These are phyloP conservation scores for Tribonema minus DNA, from an alignment of 108 stramenopile genomes.

Conservation along the genomic window DNA sequence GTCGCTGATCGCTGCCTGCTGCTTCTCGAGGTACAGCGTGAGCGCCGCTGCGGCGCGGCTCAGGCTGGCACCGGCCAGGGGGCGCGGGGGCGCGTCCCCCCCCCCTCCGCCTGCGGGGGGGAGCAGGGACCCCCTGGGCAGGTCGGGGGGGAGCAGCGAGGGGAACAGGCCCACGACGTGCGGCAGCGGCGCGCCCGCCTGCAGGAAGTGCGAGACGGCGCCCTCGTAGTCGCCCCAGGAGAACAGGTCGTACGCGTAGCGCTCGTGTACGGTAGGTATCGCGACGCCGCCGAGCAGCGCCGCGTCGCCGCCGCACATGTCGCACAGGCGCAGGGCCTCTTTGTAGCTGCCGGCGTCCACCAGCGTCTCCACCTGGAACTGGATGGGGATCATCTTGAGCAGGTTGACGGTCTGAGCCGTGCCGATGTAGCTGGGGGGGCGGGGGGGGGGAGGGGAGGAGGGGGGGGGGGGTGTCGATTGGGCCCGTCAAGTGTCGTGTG, in stretches of 20 bases:
- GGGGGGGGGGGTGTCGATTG: too few relatives aligned
- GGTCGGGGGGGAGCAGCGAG: conserved; percentile 16
- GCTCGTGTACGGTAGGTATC: conserved; percentile 28
- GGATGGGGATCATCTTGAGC: conserved; percentile 30
- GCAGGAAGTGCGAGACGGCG: conserved; percentile 21
- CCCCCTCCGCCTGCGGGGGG: too few relatives aligned
- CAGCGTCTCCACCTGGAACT: conserved; percentile 35
- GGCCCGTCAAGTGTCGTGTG: too few relatives aligned
- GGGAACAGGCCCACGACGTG: conserved; percentile 26
- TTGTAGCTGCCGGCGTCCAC: conserved; percentile 24
- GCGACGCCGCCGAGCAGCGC: conserved; percentile 14
- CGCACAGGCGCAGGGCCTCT: conserved; percentile 31
- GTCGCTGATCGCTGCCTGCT: too few relatives aligned
- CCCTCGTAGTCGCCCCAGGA: conserved; percentile 43
- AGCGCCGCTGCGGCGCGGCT: too few relatives aligned
- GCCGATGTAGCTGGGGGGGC: too few relatives aligned
- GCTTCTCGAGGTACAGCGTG: too few relatives aligned
- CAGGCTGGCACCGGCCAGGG: too few relatives aligned
- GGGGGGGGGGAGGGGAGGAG: too few relatives aligned
- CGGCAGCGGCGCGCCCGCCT: conserved; percentile 9
- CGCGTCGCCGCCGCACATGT: conserved; percentile 23
- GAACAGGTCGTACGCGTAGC: conserved; percentile 34
- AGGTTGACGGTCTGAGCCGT: conserved; percentile 23
- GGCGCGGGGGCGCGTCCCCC: too few relatives aligned
- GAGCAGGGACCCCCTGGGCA: too few relatives aligned